Conservation (phyloP, 1,284 basidiomycete species). For the Leccinum griseonigrum region DNA sequence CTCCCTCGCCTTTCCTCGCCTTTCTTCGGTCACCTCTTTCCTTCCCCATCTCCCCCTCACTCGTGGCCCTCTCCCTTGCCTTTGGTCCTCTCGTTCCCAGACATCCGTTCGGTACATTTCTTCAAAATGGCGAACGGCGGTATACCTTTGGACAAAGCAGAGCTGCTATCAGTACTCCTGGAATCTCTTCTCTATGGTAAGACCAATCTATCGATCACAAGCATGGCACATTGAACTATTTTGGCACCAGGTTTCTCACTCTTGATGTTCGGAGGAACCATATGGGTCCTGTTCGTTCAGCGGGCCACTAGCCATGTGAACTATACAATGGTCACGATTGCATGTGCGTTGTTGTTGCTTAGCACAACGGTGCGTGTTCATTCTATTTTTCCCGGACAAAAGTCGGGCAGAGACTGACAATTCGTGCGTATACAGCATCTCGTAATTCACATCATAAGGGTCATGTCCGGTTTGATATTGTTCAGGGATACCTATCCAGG, state of each 20-base stretch:
- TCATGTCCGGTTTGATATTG: neutral
- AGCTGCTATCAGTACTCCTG: conserved; percentile 1
- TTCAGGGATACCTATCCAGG: neutral
- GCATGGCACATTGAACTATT: neutral
- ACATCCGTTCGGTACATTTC: too few relatives aligned
- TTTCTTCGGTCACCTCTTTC: too few relatives aligned
- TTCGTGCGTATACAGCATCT: neutral
- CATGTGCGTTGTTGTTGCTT: conserved; percentile 1
- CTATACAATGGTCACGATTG: neutral
- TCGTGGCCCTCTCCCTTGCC: too few relatives aligned
- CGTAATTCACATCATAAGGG: neutral
- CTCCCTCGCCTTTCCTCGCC: neutral
- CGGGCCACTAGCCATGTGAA: neutral
- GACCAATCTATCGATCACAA: neutral
- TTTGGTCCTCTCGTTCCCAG: too few relatives aligned
- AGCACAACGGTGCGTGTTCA: conserved; percentile 7
- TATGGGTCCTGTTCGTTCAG: neutral
- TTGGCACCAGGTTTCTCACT: conserved; percentile 1
- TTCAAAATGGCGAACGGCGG: neutral
- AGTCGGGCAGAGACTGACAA: neutral
- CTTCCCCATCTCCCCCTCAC: too few relatives aligned
- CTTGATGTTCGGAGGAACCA: conserved; percentile 11
- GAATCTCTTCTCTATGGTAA: conserved; percentile 6
- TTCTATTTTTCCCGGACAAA: neutral
- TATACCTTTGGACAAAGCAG: conserved; percentile 5